phyloP scores from a whole-genome alignment of 2,329 filamentous ascomycete genomes.

The Achaetomium macrosporum region DNA sequence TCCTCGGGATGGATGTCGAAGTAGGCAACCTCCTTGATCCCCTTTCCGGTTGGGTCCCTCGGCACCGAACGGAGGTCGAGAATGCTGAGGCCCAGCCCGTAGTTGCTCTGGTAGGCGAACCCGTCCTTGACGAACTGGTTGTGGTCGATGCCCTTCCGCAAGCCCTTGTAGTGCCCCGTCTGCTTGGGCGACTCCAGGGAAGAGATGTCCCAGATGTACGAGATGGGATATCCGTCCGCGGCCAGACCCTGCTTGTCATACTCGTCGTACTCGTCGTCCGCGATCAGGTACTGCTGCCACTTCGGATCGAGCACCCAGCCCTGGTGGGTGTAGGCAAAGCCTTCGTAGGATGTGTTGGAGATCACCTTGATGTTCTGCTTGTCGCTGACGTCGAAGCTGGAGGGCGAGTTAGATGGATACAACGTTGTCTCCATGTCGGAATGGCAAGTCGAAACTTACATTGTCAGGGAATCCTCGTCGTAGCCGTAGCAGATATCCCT shows the following conservation, averaged over 20 bases:
- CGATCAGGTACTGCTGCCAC: constrained; percentile 40
- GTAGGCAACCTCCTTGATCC: constrained; percentile 39
- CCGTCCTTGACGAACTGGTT: constrained; percentile 41
- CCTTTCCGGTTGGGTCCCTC: constrained; percentile 33
- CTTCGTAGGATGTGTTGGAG: constrained; percentile 50
- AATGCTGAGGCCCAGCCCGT: constrained; percentile 38
- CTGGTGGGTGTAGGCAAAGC: constrained; percentile 53
- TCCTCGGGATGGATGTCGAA: constrained; percentile 46
- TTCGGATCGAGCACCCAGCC: constrained; percentile 44
- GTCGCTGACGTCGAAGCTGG: constrained; percentile 44
- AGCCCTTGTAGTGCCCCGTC: constrained; percentile 37
- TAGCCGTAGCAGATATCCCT: constrained; percentile 50
- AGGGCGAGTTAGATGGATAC: not conserved
- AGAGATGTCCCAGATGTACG: constrained; percentile 45
- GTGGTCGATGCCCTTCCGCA: constrained; percentile 37
- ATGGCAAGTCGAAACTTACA: constrained; percentile 25
- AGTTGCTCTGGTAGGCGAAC: constrained; percentile 41
- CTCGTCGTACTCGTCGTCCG: constrained; percentile 51
- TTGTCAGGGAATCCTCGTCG: constrained; percentile 46
- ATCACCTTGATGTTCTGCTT: constrained; percentile 42
- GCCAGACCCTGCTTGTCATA: constrained; percentile 35
- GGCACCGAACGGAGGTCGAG: constrained; percentile 30
- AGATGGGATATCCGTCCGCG: constrained; percentile 39
- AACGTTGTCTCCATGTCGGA: too few relatives aligned
- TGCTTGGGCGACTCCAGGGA: constrained; percentile 37